Percentiles rank a stretch among this genome's conserved stretches.
Evolutionary conservation across 345 rosid species (phyloP).

Genomic region (Salix udensis): DNA sequence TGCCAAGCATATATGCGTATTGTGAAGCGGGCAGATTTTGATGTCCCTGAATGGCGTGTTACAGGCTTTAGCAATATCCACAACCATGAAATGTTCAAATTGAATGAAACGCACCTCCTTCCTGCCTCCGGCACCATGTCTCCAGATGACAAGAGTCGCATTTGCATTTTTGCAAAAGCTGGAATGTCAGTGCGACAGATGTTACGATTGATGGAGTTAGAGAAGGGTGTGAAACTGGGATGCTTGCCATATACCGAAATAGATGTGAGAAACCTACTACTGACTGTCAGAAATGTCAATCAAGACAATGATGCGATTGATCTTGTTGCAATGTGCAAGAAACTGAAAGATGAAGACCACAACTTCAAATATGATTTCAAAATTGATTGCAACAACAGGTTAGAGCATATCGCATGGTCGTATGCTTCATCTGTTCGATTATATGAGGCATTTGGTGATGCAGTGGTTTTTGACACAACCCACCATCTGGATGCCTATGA

Average conservation of each 20-base stretch:
- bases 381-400: slow-evolving; percentile 33
- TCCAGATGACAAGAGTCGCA: slow-evolving; percentile 20
- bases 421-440: slow-evolving; percentile 33
- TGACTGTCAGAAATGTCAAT: slow-evolving; percentile 19
- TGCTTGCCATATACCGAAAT: slow-evolving; percentile 24
- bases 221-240: slow-evolving; percentile 28
- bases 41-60: slow-evolving; percentile 28
- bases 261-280: slow-evolving; percentile 25
- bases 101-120: slow-evolving; percentile 10
- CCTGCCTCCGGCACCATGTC: slow-evolving; percentile 20
- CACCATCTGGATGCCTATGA: slow-evolving; percentile 36
- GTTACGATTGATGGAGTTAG: slow-evolving; percentile 24
- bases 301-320: slow-evolving; percentile 34
- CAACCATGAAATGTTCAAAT: slow-evolving; percentile 23
- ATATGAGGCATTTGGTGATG: slow-evolving; percentile 35
- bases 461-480: slow-evolving; percentile 38
- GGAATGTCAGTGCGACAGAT: slow-evolving; percentile 25
- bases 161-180: slow-evolving; percentile 25
- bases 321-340: slow-evolving; percentile 37
- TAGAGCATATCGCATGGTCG: slow-evolving; percentile 47
- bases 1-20: slow-evolving; percentile 18
- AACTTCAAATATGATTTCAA: slow-evolving; percentile 39
- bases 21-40: slow-evolving; percentile 23
- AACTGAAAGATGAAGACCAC: slow-evolving; percentile 36
- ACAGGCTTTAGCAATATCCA: slow-evolving; percentile 25